Evolutionary conservation across 257 asterid genomes (phyloP).

Genomic region (Forsythia suspensa): DNA sequence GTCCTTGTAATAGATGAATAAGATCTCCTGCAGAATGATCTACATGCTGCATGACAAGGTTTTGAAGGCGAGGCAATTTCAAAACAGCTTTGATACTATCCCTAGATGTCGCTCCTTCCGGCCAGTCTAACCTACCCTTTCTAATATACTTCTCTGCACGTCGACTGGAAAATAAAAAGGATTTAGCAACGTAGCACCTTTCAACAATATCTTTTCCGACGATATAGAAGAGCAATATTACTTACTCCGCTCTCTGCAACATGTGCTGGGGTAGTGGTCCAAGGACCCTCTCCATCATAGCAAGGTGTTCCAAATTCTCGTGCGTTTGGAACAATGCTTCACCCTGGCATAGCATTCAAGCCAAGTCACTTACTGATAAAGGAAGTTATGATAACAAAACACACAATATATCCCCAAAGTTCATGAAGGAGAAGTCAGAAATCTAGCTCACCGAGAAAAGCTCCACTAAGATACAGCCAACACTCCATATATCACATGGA

Average conservation of each 20-base stretch:
- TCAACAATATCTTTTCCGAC: not conserved
- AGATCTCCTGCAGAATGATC: slow-evolving; percentile 95
- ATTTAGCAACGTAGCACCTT: not conserved
- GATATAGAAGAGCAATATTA: not conserved
- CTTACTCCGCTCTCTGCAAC: slow-evolving; percentile 82
- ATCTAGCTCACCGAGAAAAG: slow-evolving; percentile 5
- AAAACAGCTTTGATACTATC: slow-evolving; percentile 76
- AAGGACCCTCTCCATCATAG: slow-evolving; percentile 94
- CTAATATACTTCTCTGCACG: slow-evolving; percentile 72
- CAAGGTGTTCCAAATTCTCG: slow-evolving; percentile 89
- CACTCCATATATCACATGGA: slow-evolving; percentile 19
- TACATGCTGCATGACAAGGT: slow-evolving; percentile 84
- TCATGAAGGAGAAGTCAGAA: not conserved
- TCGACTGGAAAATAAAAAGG: slow-evolving; percentile 38
- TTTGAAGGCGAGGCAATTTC: slow-evolving; percentile 78
- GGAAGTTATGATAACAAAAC: not conserved
- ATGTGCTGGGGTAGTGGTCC: slow-evolving; percentile 80
- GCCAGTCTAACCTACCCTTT: slow-evolving; percentile 83
- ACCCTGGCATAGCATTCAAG: slow-evolving; percentile 41
- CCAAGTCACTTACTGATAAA: not conserved
- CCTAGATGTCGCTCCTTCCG: slow-evolving; percentile 83
- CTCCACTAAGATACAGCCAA: slow-evolving; percentile 17
- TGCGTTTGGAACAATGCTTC: slow-evolving; percentile 91
- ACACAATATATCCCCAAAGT: not conserved
- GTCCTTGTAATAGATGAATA: slow-evolving; percentile 75